Base-by-base conservation (phyloP, 345 rosid genomes). In the Orychophragmus violaceus region DNA sequence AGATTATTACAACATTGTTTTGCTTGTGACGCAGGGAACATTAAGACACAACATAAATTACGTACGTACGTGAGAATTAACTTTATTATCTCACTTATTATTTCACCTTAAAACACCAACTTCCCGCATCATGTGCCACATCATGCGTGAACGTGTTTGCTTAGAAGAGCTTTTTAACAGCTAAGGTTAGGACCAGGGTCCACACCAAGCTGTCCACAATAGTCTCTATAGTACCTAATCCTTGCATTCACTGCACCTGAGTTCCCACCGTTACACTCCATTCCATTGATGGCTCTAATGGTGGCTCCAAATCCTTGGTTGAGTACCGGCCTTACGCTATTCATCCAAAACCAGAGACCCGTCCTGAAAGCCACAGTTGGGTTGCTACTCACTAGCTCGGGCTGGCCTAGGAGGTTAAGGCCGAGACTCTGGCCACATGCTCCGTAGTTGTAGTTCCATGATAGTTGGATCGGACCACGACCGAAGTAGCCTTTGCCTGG, bases 361-460 rank as follows among this genome's bases (percentile, higher is more conserved):
- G 84, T 80, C 74, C 76, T 73, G 67, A 83, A 85, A 11, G 87
- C 75, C 30, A 78, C 62, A 30, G 14, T 32, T 3, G 77, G 66
- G 71, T 76, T 77, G 11, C 51, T 78, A 48, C 77, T 70, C 3
- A 81, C 87, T 0, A 61, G 74, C 9, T 80, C 87, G 0, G 90
- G 90, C 35, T 82, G 52, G 27, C 52, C 24, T 18, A 83, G 48
- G 5, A 78, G 80, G 25, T 79, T 55, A 1, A 85, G 75, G 8
- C 21, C 9, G 2, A 85, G 62, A 70, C 50, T 68, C 1, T 57
- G 25, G 3, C 90, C 90, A 8, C 82, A 82, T 0, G 78, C 32
- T 6, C 90, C 84, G 42, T 85, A 85, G 62, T 83, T 85, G 54
- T 65, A 80, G 73, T 85, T 85, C 81, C 85, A 82, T 16, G 89